Conservation (phyloP, 106 monocot species). For the Dendrobium nobile region DNA sequence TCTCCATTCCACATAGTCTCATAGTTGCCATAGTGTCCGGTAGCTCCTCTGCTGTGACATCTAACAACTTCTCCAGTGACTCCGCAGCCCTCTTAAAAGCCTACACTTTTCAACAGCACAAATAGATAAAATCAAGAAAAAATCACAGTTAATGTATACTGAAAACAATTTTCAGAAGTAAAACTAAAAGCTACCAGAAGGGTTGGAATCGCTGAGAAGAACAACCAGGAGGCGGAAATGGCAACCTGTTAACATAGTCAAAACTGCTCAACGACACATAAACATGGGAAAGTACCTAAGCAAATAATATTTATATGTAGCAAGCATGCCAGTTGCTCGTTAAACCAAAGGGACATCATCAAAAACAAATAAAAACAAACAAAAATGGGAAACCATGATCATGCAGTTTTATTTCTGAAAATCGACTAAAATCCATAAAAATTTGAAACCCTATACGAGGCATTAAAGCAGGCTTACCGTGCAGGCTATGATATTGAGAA, state of each 20-base stretch:
- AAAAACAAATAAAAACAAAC: not conserved
- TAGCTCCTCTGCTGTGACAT: constrained; percentile 63
- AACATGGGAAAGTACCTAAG: not conserved
- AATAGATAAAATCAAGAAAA: not conserved
- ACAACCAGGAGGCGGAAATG: constrained; percentile 59
- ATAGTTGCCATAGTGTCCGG: constrained; percentile 79
- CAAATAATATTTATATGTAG: too few species aligned
- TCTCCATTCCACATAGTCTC: constrained; percentile 81
- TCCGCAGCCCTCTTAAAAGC: constrained; percentile 58
- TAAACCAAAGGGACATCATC: too few species aligned
- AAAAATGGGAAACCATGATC: not conserved
- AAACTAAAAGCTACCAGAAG: constrained; percentile 39
- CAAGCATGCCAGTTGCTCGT: too few species aligned
- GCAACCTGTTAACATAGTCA: constrained; percentile 33
- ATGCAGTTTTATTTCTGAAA: not conserved
- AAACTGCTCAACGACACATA: not conserved
- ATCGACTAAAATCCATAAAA: not conserved
- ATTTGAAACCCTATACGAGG: not conserved
- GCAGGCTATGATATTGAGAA: constrained; percentile 53
- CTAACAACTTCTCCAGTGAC: constrained; percentile 62
- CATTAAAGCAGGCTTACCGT: constrained; percentile 17
- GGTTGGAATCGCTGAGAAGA: constrained; percentile 71
- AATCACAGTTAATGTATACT: not conserved
- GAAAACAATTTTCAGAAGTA: not conserved
- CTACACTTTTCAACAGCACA: constrained; percentile 19